phyloP scores from a whole-genome alignment of 2,329 filamentous ascomycete genomes.

The Epichloe sibirici region DNA sequence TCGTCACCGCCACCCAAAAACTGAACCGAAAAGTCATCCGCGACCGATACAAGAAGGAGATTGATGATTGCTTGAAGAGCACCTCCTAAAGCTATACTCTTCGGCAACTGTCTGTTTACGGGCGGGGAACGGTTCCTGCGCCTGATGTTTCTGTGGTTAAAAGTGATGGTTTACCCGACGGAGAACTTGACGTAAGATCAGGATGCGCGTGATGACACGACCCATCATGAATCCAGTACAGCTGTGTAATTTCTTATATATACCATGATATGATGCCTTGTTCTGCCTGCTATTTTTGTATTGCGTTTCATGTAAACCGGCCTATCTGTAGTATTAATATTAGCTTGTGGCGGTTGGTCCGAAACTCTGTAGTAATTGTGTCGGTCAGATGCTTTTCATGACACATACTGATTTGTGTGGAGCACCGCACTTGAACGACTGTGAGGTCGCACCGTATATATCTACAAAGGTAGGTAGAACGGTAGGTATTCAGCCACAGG shows the following conservation, averaged over 20 bases:
- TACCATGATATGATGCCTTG: slow-evolving; percentile 1
- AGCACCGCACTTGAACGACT: too few relatives aligned
- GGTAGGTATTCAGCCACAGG: too few relatives aligned
- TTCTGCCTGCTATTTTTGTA: background rate
- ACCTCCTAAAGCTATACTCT: background rate
- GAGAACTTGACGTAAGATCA: background rate
- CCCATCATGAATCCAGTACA: background rate
- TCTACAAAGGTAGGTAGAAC: too few relatives aligned
- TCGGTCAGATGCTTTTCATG: background rate
- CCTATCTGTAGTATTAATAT: slow-evolving; percentile 2
- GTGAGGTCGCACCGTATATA: too few relatives aligned
- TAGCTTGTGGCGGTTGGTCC: slow-evolving; percentile 3
- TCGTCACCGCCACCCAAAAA: slow-evolving; percentile 51
- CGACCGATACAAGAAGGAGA: slow-evolving; percentile 38
- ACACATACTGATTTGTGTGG: too few relatives aligned
- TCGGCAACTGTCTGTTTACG: background rate
- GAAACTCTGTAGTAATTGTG: background rate
- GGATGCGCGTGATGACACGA: background rate
- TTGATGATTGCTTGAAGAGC: slow-evolving; percentile 29
- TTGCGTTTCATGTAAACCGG: background rate
- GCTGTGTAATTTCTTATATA: background rate
- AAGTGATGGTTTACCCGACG: background rate
- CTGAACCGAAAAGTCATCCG: slow-evolving; percentile 41
- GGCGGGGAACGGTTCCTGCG: background rate
- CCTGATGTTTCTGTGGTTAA: background rate